Evolutionary conservation across 352 stramenopile genomes (phyloP), one percentile per base, ranked within the genome.

Genomic region (Pythium periplocum): DNA sequence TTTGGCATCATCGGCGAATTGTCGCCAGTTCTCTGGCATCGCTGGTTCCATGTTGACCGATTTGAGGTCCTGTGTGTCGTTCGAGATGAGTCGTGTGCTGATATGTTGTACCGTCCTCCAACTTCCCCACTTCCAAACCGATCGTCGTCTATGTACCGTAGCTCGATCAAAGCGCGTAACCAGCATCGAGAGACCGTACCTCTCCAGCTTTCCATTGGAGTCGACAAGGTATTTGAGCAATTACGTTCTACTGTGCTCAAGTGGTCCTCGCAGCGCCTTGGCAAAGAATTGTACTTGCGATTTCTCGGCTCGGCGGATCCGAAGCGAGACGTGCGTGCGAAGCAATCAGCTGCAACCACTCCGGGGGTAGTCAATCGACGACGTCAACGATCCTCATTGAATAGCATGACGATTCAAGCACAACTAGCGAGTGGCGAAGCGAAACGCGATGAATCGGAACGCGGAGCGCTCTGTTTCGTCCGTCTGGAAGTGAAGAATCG

Each of bases 1-100:
- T 95, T 95, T 58, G 87, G 86, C 51, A 93, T 95, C 61, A 90
- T 96, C 49, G 86, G 86, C 9, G 78, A 94, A 17, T 62, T 96
- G 4, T 89, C 86, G 10, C 78, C 84, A 10, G 79, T 93, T n/a
- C 48, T 94, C 35, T 96, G 86, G 86, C 86, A 96, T 50, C 84
- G 86, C 17, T 96, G 86, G 86, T 96, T 96, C 55, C 87, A 81
- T 55, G 80, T 96, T 8, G 86, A 96, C 34, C 78, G 83, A 8
- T 93, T 96, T 60, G 86, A 96, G 48, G 68, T 96, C 35, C 53
- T 96, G 2, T 70, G 63, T 3, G 69, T 95, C 9, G 78, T 91
- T 31, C 78, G 85, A 33, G 86, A 80, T 45, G 83, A 87, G 31
- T 67, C 55, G 8, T 88, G 60, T 37, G 73, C 60, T 2, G 74